Percentiles rank a stretch among this genome's conserved stretches.
phyloP scores from a whole-genome alignment of 768 basidiomycete genomes.

The Kondoa subrosea region DNA sequence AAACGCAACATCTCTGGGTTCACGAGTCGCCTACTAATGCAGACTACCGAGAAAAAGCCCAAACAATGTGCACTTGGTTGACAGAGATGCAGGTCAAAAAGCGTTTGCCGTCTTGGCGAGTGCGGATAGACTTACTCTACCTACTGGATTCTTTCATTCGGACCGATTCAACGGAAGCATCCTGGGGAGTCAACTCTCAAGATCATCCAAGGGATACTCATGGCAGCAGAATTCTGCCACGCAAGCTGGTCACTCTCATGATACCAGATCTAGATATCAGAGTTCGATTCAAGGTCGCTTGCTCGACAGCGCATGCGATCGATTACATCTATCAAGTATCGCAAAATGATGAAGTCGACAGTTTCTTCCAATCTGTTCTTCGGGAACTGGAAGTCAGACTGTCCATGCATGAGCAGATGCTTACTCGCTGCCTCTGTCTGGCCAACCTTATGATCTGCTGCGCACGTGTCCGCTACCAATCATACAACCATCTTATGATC shows the following conservation, averaged over 20 bases:
- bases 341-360: constrained; percentile 18
- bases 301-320: neutral
- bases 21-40: constrained; percentile 27
- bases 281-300: constrained; percentile 53
- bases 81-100: constrained; percentile 35
- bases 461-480: constrained; percentile 55
- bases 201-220: constrained; percentile 25
- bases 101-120: constrained; percentile 46
- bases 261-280: constrained; percentile 60
- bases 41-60: constrained; percentile 39
- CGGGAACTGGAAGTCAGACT: constrained; percentile 39
- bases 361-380: constrained; percentile 30
- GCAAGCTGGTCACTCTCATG: constrained; percentile 39
- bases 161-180: constrained; percentile 41
- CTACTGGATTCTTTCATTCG: constrained; percentile 53
- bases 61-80: constrained; percentile 44
- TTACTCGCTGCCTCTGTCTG: constrained; percentile 52
- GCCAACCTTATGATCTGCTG: constrained; percentile 65
- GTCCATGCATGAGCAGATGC: constrained; percentile 57
- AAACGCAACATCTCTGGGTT: constrained; percentile 49
- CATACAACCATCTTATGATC: constrained; percentile 72
- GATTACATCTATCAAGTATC: constrained; percentile 35
- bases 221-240: constrained; percentile 34
- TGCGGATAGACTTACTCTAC: constrained; percentile 47
- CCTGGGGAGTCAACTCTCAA: constrained; percentile 37